Percentiles rank a stretch among this genome's conserved stretches.
Evolutionary conservation across 306 rosid genomes (phyloP).

Genomic region (Vigna angularis): DNA sequence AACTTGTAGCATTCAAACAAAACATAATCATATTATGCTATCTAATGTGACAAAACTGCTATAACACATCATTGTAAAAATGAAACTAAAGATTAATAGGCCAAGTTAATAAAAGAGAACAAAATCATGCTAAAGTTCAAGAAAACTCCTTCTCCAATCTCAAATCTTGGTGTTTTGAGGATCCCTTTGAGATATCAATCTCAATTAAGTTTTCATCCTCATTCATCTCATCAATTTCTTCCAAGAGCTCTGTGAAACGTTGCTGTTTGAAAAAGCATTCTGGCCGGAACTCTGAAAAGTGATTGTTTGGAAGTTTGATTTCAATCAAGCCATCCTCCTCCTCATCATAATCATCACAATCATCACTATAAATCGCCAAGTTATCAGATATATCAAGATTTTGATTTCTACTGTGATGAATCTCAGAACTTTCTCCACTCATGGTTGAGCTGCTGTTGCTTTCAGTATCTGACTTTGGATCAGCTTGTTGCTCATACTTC

Average conservation of each 20-base stretch:
- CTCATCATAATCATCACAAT: slow-evolving; percentile 42
- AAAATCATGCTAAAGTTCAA: slow-evolving; percentile 43
- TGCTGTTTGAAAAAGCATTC: slow-evolving; percentile 44
- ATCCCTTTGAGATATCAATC: slow-evolving; percentile 70
- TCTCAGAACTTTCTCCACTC: slow-evolving; percentile 30
- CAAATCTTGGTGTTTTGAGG: slow-evolving; percentile 51
- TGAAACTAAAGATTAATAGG: slow-evolving; percentile 1
- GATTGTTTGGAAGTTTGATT: slow-evolving; percentile 53
- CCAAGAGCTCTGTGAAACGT: slow-evolving; percentile 49
- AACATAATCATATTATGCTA: no score
- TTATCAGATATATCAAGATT: slow-evolving; percentile 41
- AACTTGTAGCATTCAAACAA: no score
- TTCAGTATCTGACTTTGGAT: slow-evolving; percentile 46
- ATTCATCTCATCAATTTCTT: slow-evolving; percentile 61
- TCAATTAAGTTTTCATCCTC: slow-evolving; percentile 71
- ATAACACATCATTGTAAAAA: not conserved
- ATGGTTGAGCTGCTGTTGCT: slow-evolving; percentile 49
- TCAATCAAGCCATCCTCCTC: slow-evolving; percentile 64
- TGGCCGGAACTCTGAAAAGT: slow-evolving; percentile 17
- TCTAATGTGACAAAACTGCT: no score
- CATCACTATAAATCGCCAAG: slow-evolving; percentile 47
- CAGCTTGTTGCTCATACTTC: slow-evolving; percentile 33
- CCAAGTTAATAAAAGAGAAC: slow-evolving; percentile 5
- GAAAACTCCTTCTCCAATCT: slow-evolving; percentile 44
- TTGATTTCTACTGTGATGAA: slow-evolving; percentile 34